Evolutionary conservation across 2,329 filamentous ascomycete genomes (phyloP).

Genomic region (Talaromyces sp.): DNA sequence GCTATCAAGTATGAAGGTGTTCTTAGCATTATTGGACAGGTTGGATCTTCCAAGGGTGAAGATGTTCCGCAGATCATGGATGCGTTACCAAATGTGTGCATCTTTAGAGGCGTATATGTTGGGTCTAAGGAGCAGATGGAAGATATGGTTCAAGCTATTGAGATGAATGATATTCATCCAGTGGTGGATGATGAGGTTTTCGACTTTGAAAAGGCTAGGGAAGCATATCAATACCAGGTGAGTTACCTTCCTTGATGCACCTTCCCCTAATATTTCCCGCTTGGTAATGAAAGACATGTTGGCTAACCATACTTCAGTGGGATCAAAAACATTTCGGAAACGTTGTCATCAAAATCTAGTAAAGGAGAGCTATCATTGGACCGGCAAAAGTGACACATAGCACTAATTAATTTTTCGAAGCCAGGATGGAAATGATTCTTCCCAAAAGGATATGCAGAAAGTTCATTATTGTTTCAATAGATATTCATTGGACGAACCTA

Average conservation of each 20-base stretch:
- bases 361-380: conserved; percentile 11
- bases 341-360: conserved; percentile 47
- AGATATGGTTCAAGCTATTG: conserved; percentile 59
- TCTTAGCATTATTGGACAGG: conserved; percentile 56
- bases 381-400: background rate
- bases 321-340: conserved; percentile 57
- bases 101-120: conserved; percentile 56
- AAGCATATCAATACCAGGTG: conserved; percentile 13
- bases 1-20: conserved; percentile 55
- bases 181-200: conserved; percentile 47
- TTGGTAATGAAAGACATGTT: conserved; percentile 13
- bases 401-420: background rate
- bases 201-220: conserved; percentile 9
- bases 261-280: background rate
- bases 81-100: conserved; percentile 50
- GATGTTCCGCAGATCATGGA: conserved; percentile 54
- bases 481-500: background rate
- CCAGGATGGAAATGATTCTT: background rate
- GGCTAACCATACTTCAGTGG: conserved; percentile 33
- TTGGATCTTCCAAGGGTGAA: conserved; percentile 49
- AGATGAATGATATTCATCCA: conserved; percentile 58
- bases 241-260: background rate
- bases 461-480: background rate
- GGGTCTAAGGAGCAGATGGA: conserved; percentile 56
- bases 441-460: background rate